Base-by-base conservation (phyloP, 192 early-diverging fungal genomes). In the Coemansia sp. region DNA sequence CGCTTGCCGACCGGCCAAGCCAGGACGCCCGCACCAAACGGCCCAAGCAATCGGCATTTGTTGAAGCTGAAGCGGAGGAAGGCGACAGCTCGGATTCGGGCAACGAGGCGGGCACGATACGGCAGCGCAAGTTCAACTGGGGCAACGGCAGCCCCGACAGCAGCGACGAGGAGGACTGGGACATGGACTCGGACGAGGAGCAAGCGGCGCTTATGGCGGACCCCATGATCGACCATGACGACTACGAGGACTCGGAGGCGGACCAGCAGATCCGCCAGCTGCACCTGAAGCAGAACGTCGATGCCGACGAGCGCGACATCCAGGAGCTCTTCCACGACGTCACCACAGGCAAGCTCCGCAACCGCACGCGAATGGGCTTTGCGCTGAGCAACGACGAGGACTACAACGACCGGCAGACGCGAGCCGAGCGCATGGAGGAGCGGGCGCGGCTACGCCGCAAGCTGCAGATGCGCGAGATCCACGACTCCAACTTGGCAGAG, bases 21-120 rank as follows among this genome's bases (percentile, higher is more conserved):
- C 51, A 40, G 17, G 21, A 26, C 1, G 23, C 12, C 11, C 57
- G 37, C 28, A 1, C 20, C 15, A 56, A 34, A 47, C 53, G 54
- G 11, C 32, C 39, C 31, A 51, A 42, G 42, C 62, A 58, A 11
- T 70, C 79, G 5, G 72, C 71, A 40, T 80, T 80, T 63, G 50
- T 80, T 1, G 79, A 71, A 16, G 71, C 65, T 42, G 79, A 80
- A 38, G 79, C 79, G 0, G 72, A 80, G 31, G 69, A 69, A 12
- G 71, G 70, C 47, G 61, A 64, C 34, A 71, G 68, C 58, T 65
- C 64, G 3, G 72, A 72, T 16, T 66, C 64, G 5, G 64, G 61
- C n/a, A 40, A 10, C 26, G 62, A 68, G 5, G 46, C 50, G 21
- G 57, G 18, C 32, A 31, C 15, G 21, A 32, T 34, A 3, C 36